A percentile compares a stretch with the other conserved stretches of the same genome.
Evolutionary conservation across 495 filamentous ascomycete genomes (phyloP).

Genomic region (Geoglossum glabrum): DNA sequence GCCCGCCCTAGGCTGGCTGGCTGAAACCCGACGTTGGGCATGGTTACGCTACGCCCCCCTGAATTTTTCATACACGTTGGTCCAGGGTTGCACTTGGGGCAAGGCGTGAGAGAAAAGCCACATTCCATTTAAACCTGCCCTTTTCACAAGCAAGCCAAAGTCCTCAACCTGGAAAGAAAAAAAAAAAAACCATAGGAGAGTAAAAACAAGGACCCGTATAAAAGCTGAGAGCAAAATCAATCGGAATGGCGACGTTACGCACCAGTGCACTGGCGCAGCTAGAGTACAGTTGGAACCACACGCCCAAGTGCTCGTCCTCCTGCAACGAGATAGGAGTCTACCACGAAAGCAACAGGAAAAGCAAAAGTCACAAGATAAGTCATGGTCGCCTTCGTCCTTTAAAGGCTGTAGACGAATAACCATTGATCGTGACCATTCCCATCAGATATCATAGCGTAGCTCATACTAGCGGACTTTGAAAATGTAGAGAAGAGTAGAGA

Average conservation of each 20-base stretch:
- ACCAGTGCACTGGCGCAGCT: conserved; percentile 2
- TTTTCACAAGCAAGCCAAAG: conserved; percentile 1
- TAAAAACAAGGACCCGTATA: not conserved
- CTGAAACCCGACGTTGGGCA: not conserved
- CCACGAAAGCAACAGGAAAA: conserved; percentile 1
- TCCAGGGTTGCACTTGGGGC: not conserved
- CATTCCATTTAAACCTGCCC: conserved; percentile 2
- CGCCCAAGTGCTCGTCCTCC: not conserved
- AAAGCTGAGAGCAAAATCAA: conserved; percentile 3
- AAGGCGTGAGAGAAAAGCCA: not conserved
- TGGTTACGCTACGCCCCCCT: not conserved
- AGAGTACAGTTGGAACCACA: conserved; percentile 1
- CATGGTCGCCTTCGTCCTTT: not conserved
- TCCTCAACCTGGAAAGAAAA: not conserved
- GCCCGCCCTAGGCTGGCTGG: not conserved
- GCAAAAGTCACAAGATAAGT: not conserved
- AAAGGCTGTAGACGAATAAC: not conserved
- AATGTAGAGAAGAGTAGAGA: not conserved
- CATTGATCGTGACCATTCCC: not conserved
- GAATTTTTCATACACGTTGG: not conserved
- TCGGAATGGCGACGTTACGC: conserved; percentile 3
- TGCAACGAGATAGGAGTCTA: conserved; percentile 1
- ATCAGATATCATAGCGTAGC: conserved; percentile 1
- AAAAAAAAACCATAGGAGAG: not conserved
- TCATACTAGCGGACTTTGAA: not conserved